A percentile compares a stretch with the other conserved stretches of the same genome.
Evolutionary conservation across 768 basidiomycete genomes (phyloP).

Genomic region (Stropharia rugosoannulata): DNA sequence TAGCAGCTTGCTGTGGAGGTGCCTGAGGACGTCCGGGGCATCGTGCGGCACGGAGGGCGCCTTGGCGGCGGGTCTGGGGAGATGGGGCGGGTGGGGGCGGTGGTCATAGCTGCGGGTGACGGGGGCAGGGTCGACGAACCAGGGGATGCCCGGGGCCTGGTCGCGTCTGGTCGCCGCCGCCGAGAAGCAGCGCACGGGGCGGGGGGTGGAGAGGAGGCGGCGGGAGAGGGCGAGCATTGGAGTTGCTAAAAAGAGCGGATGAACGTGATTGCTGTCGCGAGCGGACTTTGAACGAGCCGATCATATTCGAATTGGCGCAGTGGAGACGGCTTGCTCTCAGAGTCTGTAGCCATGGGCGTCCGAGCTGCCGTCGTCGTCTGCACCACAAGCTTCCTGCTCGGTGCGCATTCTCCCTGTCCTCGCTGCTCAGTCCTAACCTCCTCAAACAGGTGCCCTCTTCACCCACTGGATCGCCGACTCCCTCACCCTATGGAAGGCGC

Average conservation of each 20-base stretch:
- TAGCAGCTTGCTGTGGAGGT: constrained; percentile 55
- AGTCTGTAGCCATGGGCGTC: constrained; percentile 59
- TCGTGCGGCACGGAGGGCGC: constrained; percentile 47
- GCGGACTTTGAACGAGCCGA: constrained; percentile 22
- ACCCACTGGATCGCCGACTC: constrained; percentile 96
- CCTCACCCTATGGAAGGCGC: constrained; percentile 85
- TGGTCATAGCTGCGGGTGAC: constrained; percentile 21
- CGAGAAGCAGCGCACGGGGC: constrained; percentile 1
- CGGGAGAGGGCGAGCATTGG: constrained; percentile 6
- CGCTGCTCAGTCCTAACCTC: constrained; percentile 5
- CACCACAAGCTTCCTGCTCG: constrained; percentile 78
- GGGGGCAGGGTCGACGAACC: constrained; percentile 62
- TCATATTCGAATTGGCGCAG: constrained; percentile 1
- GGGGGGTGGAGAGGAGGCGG: constrained; percentile 2
- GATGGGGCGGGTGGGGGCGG: constrained; percentile 24
- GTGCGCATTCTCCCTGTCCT: constrained; percentile 34
- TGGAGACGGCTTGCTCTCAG: constrained; percentile 2
- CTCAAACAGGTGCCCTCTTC: constrained; percentile 64
- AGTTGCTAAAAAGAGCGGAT: neutral
- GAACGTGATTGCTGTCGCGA: constrained; percentile 4
- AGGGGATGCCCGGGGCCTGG: constrained; percentile 11
- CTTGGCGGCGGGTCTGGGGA: constrained; percentile 16
- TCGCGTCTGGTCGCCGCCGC: constrained; percentile 1
- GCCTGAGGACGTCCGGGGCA: constrained; percentile 49
- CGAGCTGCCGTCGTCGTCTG: constrained; percentile 75